Base-by-base conservation (phyloP, 768 basidiomycete genomes). In the Chalciporus piperatus region DNA sequence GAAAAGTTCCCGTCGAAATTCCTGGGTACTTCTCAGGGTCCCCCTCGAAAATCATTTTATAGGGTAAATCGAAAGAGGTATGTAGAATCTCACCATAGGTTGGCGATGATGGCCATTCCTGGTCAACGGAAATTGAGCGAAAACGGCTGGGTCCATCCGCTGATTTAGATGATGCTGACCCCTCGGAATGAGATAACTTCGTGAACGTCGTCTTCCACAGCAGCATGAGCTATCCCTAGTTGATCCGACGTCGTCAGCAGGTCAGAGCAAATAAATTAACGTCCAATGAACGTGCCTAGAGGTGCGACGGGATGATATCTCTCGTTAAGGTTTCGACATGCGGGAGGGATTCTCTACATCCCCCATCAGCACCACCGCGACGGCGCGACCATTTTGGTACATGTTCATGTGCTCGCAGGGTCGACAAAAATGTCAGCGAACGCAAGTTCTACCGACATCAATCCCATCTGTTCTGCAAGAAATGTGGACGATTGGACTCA, bases 351-450 rank as follows among this genome's bases (percentile, higher is more conserved):
- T 39, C 17, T n/a, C n/a, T n/a, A n/a, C n/a, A n/a, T n/a, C n/a
- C n/a, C n/a, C n/a, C n/a, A n/a, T n/a, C n/a, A n/a, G n/a, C n/a
- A n/a, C n/a, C n/a, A n/a, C n/a, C n/a, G n/a, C n/a, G n/a, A n/a
- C n/a, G n/a, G n/a, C n/a, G n/a, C n/a, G n/a, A n/a, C n/a, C n/a
- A n/a, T n/a, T n/a, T n/a, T n/a, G n/a, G n/a, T n/a, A n/a, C n/a
- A n/a, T n/a, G n/a, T n/a, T n/a, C n/a, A n/a, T n/a, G n/a, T n/a
- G n/a, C n/a, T n/a, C n/a, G n/a, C n/a, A n/a, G 75, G 68, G 63
- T 89, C 84, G 32, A 85, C 78, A 17, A 84, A 54, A 23, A 83
- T 61, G 39, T 82, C 81, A 12, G 57, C 46, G 41, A 76, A 55
- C 8, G 45, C 7, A 44, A 70, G 5, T 66, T 65, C 66, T 75